Base-by-base conservation (phyloP, 192 early-diverging fungal species). In the Physocladia obscura region DNA sequence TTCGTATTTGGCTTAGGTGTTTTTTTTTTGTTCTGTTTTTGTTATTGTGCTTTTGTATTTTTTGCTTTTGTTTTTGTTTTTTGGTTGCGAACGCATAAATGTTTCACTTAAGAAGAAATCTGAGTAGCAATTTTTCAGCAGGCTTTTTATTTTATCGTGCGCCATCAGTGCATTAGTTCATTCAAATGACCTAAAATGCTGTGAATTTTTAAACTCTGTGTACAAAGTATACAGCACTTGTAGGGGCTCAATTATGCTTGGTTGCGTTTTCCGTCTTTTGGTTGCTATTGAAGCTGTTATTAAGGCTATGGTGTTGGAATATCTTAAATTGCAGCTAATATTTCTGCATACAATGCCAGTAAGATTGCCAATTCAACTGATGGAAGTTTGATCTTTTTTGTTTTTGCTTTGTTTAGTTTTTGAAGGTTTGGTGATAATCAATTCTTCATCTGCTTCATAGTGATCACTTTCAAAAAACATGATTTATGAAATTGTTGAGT, bases 121-220 rank as follows among this genome's bases (percentile, higher is more conserved):
- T n/a, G n/a, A n/a, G n/a, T n/a, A n/a, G n/a, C n/a, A n/a, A n/a
- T n/a, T n/a, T n/a, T n/a, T n/a, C n/a, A n/a, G n/a, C n/a, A n/a
- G n/a, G n/a, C n/a, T n/a, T n/a, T n/a, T n/a, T n/a, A n/a, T n/a
- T n/a, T n/a, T n/a, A n/a, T n/a, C n/a, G n/a, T n/a, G n/a, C n/a
- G n/a, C n/a, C n/a, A n/a, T n/a, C n/a, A n/a, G n/a, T n/a, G n/a
- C n/a, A n/a, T n/a, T n/a, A n/a, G n/a, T n/a, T n/a, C 76, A 35
- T 21, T 77, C 80, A 61, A 87, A 54, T 2, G 74, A 68, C 62
- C 82, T 75, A 60, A 87, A 87, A 77, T 87, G 86, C 57, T 82
- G 79, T 30, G 79, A 82, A 62, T 85, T 85, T 54, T 83, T 87
- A 55, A 87, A 87, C 56, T 86, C 86, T 11, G 78, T 72, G 62